These are phyloP conservation scores for Tulasnella sp. DNA, from an alignment of 768 basidiomycete species.

Conservation along the genomic window DNA sequence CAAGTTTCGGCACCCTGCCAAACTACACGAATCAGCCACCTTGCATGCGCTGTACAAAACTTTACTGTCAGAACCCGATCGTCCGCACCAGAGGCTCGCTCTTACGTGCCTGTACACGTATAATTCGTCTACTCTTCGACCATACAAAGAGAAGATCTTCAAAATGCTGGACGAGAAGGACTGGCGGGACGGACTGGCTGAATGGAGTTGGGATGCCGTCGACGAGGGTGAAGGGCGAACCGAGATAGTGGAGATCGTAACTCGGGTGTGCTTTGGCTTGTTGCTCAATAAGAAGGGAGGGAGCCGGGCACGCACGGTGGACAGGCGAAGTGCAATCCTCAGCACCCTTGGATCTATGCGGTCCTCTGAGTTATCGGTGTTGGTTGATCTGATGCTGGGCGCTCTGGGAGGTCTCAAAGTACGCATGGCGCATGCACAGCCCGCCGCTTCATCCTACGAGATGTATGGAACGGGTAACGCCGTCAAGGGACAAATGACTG, in stretches of 20 bases:
- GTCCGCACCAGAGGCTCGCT: conserved; percentile 59
- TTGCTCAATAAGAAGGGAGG: conserved; percentile 75
- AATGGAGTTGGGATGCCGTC: conserved; percentile 52
- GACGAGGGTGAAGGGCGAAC: conserved; percentile 45
- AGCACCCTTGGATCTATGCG: conserved; percentile 57
- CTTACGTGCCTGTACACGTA: conserved; percentile 75
- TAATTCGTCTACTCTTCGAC: conserved; percentile 47
- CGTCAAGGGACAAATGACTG: conserved; percentile 47
- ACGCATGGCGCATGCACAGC: conserved; percentile 11
- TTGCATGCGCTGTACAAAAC: conserved; percentile 56
- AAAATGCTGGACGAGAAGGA: conserved; percentile 70
- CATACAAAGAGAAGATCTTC: conserved; percentile 55
- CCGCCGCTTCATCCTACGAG: background rate
- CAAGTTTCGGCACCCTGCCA: conserved; percentile 90
- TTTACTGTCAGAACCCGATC: conserved; percentile 80
- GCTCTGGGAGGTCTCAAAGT: conserved; percentile 37
- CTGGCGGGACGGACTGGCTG: conserved; percentile 80
- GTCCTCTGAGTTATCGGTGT: conserved; percentile 58
- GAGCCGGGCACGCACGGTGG: conserved; percentile 46
- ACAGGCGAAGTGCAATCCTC: conserved; percentile 66
- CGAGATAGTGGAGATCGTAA: conserved; percentile 57
- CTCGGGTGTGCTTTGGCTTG: conserved; percentile 75
- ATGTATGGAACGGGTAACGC: conserved; percentile 20
- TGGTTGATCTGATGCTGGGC: conserved; percentile 81
- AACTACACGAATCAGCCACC: conserved; percentile 55